Evolutionary conservation across 1,139 yeast genomes (phyloP), one percentile per base, ranked within the genome.

Genomic region (Geotrichum europaeum): DNA sequence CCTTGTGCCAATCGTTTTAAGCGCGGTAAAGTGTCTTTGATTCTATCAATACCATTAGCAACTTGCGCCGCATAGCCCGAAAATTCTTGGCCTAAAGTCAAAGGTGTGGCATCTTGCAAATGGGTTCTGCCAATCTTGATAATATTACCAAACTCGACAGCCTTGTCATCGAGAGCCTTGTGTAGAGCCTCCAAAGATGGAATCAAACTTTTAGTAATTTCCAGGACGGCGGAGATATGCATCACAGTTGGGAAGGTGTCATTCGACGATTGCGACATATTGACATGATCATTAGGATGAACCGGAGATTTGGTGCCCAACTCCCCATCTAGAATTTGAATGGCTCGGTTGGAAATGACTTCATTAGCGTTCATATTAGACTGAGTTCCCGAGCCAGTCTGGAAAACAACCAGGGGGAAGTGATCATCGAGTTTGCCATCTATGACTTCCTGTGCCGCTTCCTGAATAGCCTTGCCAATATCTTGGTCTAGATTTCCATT

Each of bases 61-160:
- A 95, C 75, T 79, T 94, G 99, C 75, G 89, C 94, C 57, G 87
- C 96, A 77, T 94, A 94, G 65, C 99, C 99, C 58, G 95, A 86
- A 77, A 94, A 94, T 76, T 94, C 99, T 79, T 94, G 99, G 66
- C 99, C 99, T 68, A 94, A 81, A 62, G 99, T 94, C 75, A 94
- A 83, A 49, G 99, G 99, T 57, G 98, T 94, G 61, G 99, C 99
- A 75, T 94, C 99, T 80, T 94, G 99, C 75, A 94, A 82, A 76
- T 94, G 99, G 62, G 99, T 94, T 82, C 99, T 89, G 73, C 99
- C 99, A 73, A 94, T 94, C 81, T 94, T 94, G 79, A 94, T 92
- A 76, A 94, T 94, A 72, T 85, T 84, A 64, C 78, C 76, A 75
- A 94, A 94, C 79, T 92, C 97, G 58, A 86, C 84, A 55, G 91